phyloP scores from a whole-genome alignment of 2,329 filamentous ascomycete species.

The Hymenoscyphus occultus region DNA sequence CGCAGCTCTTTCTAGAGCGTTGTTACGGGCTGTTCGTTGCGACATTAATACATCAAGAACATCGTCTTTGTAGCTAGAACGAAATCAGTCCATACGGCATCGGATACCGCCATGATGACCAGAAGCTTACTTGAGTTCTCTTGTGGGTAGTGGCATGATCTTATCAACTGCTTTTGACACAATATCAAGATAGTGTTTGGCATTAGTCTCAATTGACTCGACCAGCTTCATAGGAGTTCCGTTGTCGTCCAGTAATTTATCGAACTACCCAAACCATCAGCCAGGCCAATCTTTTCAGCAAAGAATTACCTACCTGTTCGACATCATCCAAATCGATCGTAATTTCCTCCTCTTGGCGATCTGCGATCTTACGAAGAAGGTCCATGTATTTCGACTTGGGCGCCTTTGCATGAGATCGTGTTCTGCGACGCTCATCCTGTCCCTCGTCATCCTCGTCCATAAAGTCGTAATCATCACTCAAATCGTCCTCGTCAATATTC shows the following conservation, averaged over 20 bases:
- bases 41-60: conserved; percentile 96
- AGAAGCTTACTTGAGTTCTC: conserved; percentile 67
- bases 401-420: conserved; percentile 48
- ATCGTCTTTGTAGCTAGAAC: conserved; percentile 86
- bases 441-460: conserved; percentile 72
- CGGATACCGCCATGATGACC: conserved; percentile 14
- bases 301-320: conserved; percentile 59
- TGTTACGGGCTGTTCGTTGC: conserved; percentile 82
- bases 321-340: conserved; percentile 89
- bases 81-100: conserved; percentile 22
- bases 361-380: conserved; percentile 80
- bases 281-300: background rate
- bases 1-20: conserved; percentile 65
- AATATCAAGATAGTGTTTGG: conserved; percentile 92
- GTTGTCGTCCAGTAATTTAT: conserved; percentile 65
- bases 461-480: conserved; percentile 88
- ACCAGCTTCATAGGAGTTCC: conserved; percentile 60
- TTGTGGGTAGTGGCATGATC: conserved; percentile 73
- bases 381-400: conserved; percentile 85
- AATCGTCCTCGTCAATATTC: conserved; percentile 80
- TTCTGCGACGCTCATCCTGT: conserved; percentile 43
- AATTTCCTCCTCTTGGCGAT: conserved; percentile 74
- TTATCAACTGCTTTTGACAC: conserved; percentile 85
- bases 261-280: conserved; percentile 51
- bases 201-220: conserved; percentile 83